phyloP scores from a whole-genome alignment of 2,329 filamentous ascomycete genomes.

The Trematosphaeria pertusa region DNA sequence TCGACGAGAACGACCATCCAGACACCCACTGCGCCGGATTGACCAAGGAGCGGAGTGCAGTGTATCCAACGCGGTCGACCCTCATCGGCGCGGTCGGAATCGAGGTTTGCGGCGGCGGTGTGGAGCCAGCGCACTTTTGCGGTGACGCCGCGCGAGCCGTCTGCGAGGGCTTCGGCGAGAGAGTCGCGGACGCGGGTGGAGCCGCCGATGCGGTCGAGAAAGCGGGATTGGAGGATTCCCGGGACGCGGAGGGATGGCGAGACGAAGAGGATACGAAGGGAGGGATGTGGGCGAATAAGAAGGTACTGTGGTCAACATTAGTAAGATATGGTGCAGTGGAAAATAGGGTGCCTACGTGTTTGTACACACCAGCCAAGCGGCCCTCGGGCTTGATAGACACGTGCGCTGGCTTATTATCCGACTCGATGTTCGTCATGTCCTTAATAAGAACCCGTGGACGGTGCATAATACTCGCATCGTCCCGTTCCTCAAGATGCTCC shows the following conservation, averaged over 20 bases:
- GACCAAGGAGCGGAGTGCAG: slow-evolving; percentile 74
- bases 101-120: slow-evolving; percentile 42
- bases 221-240: slow-evolving; percentile 57
- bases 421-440: slow-evolving; percentile 49
- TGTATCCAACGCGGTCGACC: slow-evolving; percentile 77
- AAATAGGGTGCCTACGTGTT: slow-evolving; percentile 58
- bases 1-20: slow-evolving; percentile 82
- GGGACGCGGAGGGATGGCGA: slow-evolving; percentile 58
- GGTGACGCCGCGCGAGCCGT: slow-evolving; percentile 71
- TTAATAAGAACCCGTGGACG: slow-evolving; percentile 58
- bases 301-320: slow-evolving; percentile 49
- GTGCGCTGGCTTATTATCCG: slow-evolving; percentile 22
- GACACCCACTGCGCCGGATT: slow-evolving; percentile 72
- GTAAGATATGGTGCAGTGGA: neutral
- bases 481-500: slow-evolving; percentile 58
- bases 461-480: slow-evolving; percentile 44
- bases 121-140: slow-evolving; percentile 75
- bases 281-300: slow-evolving; percentile 56
- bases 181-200: slow-evolving; percentile 60
- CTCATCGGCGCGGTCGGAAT: slow-evolving; percentile 55
- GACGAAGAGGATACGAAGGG: slow-evolving; percentile 58
- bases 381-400: slow-evolving; percentile 29
- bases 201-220: slow-evolving; percentile 58
- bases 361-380: slow-evolving; percentile 59
- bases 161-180: slow-evolving; percentile 66